phyloP scores from a whole-genome alignment of 345 rosid genomes.

The Salix dunnii region DNA sequence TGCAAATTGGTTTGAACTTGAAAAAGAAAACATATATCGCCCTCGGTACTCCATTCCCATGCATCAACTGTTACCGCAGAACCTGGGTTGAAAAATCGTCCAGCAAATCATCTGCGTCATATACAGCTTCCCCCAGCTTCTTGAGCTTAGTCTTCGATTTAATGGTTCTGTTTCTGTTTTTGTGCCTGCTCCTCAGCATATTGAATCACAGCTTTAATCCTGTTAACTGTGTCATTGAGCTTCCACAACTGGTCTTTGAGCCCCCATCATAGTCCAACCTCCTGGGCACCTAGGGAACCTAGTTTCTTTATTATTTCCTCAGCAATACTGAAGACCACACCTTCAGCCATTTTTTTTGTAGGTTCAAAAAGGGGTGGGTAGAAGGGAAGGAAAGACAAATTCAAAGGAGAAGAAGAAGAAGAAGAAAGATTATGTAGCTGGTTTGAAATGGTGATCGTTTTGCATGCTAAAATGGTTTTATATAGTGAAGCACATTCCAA shows the following conservation, averaged over 20 bases:
- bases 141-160: slow-evolving; percentile 23
- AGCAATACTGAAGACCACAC: slow-evolving; percentile 1
- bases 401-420: too few species aligned
- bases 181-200: neutral
- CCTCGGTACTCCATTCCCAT: neutral
- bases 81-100: slow-evolving; percentile 25
- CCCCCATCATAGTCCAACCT: neutral
- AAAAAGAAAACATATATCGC: neutral
- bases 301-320: slow-evolving; percentile 2
- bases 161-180: neutral
- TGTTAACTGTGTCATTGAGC: neutral
- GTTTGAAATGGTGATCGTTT: too few species aligned
- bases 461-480: too few species aligned
- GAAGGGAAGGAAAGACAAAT: too few species aligned
- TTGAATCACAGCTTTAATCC: slow-evolving; percentile 13
- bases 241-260: neutral
- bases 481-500: too few species aligned
- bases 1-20: slow-evolving; percentile 4
- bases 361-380: too few species aligned
- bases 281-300: neutral
- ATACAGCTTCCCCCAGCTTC: slow-evolving; percentile 19
- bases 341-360: slow-evolving; percentile 18
- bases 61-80: neutral
- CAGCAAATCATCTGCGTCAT: slow-evolving; percentile 34
- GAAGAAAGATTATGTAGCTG: too few species aligned